Evolutionary conservation across 2,329 filamentous ascomycete genomes (phyloP).

Genomic region (Fonsecaea erecta): DNA sequence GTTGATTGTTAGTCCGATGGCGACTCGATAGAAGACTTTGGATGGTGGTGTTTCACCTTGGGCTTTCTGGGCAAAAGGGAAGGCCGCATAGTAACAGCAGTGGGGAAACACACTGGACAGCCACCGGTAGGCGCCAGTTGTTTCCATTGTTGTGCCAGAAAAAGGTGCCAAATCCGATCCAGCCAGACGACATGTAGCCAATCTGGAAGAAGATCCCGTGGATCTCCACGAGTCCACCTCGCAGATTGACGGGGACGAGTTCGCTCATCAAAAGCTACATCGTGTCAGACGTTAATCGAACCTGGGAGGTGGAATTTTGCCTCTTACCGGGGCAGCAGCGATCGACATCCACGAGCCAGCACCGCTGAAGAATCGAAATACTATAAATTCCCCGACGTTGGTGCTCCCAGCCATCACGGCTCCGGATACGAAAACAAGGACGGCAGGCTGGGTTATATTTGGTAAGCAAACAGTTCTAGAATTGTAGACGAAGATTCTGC

Average conservation of each 20-base stretch:
- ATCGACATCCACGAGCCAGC: conserved; percentile 10
- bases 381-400: conserved; percentile 19
- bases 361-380: conserved; percentile 21
- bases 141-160: conserved; percentile 1
- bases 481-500: too few relatives aligned
- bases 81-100: conserved; percentile 26
- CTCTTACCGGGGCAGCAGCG: conserved; percentile 17
- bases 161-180: conserved; percentile 18
- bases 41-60: background rate
- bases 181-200: conserved; percentile 16
- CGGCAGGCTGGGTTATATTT: background rate
- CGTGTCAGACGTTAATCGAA: background rate
- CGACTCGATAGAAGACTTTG: conserved; percentile 33
- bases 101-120: conserved; percentile 10
- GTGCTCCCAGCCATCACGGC: conserved; percentile 21
- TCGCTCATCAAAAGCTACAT: conserved; percentile 17
- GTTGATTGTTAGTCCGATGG: background rate
- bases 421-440: conserved; percentile 14
- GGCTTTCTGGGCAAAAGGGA: conserved; percentile 35
- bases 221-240: conserved; percentile 16
- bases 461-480: background rate
- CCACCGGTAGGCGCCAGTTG: conserved; percentile 18
- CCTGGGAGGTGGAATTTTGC: background rate
- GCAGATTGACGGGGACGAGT: conserved; percentile 18
- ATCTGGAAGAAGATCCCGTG: conserved; percentile 14